Conservation (phyloP, 148 eudicot genomes). For the Polygonum aviculare region DNA sequence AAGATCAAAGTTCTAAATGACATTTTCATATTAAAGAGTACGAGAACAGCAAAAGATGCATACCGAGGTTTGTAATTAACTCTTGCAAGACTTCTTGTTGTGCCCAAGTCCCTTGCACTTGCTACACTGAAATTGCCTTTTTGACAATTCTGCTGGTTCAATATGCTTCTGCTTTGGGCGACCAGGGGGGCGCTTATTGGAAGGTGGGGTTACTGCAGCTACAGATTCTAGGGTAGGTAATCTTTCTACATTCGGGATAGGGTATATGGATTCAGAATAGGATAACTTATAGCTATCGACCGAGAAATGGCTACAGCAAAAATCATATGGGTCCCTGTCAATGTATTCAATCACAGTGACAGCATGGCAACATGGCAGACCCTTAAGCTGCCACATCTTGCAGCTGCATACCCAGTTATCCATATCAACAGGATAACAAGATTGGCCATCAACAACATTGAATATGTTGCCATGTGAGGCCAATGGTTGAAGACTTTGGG, state of each 20-base stretch:
- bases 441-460: slow-evolving; percentile 36
- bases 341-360: slow-evolving; percentile 33
- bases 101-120: slow-evolving; percentile 65
- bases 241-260: slow-evolving; percentile 31
- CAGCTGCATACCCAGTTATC: slow-evolving; percentile 49
- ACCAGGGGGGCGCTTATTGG: slow-evolving; percentile 40
- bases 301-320: slow-evolving; percentile 37
- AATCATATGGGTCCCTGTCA: slow-evolving; percentile 43
- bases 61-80: not conserved
- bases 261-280: slow-evolving; percentile 43
- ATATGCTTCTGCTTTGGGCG: slow-evolving; percentile 31
- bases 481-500: slow-evolving; percentile 28
- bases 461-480: slow-evolving; percentile 29
- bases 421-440: slow-evolving; percentile 34
- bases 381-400: slow-evolving; percentile 49
- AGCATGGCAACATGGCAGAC: slow-evolving; percentile 59
- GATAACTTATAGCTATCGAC: slow-evolving; percentile 29
- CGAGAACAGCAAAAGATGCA: not conserved
- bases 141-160: slow-evolving; percentile 26
- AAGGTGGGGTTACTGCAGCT: slow-evolving; percentile 43
- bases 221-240: not conserved
- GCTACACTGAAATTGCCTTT: slow-evolving; percentile 61
- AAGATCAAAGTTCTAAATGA: not conserved
- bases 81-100: slow-evolving; percentile 53
- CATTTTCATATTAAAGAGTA: not conserved